Evolutionary conservation across 1,284 basidiomycete species (phyloP), one percentile per base, ranked within the genome.

Genomic region (Ustilago loliicola): DNA sequence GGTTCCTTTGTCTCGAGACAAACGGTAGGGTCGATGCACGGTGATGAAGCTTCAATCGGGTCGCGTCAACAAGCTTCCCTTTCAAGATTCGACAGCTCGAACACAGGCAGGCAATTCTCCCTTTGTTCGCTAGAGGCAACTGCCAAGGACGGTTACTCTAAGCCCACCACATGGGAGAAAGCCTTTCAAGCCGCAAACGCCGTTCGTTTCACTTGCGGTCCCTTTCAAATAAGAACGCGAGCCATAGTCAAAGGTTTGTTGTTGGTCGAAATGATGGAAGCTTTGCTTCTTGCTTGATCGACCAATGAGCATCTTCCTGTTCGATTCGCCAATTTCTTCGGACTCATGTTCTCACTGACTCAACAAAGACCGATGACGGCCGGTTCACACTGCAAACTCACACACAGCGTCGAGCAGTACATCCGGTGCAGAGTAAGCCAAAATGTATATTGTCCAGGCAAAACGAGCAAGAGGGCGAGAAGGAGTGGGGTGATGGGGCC

Each of bases 361-460:
- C 7, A 23, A 17, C 42, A 45, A 25, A 27, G 10, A 15, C 29
- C 13, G 48, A 29, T 11, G 48, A 19, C 48, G 7, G 25, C 29
- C 19, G 29, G 17, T 6, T 17, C 13, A 40, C 13, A 13, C 13
- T 40, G 17, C 32, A 38, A 15, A 38, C 17, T 38, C 27, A 55
- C n/a, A 42, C 3, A 27, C 23, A 45, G 40, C n/a, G n/a, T 11
- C 38, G 19, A n/a, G 32, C 59, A 53, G 32, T 27, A n/a, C 21
- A 25, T 4, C 19, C 30, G 50, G 1, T 15, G 15, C 17, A 42
- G 13, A n/a, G 15, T 15, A 45, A 51, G 25, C 29, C 30, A 47
- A 54, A 6, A 51, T 54, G 29, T 54, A 61, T 61, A 61, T 61
- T 61, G 60, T 61, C 60, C 60, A 34, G 42, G 21, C 51, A 61